phyloP scores from a whole-genome alignment of 805 yeast genomes.

The Wickerhamiella alocasiicola region DNA sequence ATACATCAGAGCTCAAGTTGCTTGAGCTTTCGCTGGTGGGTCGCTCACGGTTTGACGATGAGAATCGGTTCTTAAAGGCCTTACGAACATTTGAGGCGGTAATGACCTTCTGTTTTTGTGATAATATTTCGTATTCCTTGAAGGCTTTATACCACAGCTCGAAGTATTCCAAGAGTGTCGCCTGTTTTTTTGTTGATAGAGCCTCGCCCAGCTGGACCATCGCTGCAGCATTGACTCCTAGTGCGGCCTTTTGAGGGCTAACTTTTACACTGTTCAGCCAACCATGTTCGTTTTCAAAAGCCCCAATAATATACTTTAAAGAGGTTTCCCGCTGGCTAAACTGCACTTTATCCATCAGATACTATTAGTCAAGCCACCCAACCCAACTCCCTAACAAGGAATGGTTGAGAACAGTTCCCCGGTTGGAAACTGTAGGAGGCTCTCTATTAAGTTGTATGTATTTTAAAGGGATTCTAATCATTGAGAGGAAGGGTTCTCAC shows the following conservation, averaged over 20 bases:
- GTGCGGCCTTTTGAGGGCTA: slow-evolving; percentile 3
- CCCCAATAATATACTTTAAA: slow-evolving; percentile 13
- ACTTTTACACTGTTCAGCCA: slow-evolving; percentile 12
- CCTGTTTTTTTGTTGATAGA: slow-evolving; percentile 10
- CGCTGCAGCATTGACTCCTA: slow-evolving; percentile 9
- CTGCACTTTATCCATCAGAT: slow-evolving; percentile 12
- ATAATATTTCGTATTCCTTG: slow-evolving; percentile 10
- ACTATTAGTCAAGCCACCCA: too few species aligned
- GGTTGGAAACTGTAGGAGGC: too few species aligned
- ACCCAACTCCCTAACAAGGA: too few species aligned
- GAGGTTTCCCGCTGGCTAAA: slow-evolving; percentile 10
- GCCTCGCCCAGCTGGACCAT: slow-evolving; percentile 16
- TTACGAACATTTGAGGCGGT: slow-evolving; percentile 8
- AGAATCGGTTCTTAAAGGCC: slow-evolving; percentile 6
- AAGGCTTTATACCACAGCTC: slow-evolving; percentile 12
- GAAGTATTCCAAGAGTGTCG: slow-evolving; percentile 12
- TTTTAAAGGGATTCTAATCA: too few species aligned
- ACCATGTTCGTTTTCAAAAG: slow-evolving; percentile 9
- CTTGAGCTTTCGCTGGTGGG: background rate
- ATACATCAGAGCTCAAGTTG: slow-evolving; percentile 3
- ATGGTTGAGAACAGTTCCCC: too few species aligned
- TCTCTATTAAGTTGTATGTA: too few species aligned
- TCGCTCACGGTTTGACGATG: background rate
- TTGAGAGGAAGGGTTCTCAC: background rate
- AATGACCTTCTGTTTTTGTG: background rate